Conservation (phyloP, 176 grass and related monocot species). For the Carex myosuroides region DNA sequence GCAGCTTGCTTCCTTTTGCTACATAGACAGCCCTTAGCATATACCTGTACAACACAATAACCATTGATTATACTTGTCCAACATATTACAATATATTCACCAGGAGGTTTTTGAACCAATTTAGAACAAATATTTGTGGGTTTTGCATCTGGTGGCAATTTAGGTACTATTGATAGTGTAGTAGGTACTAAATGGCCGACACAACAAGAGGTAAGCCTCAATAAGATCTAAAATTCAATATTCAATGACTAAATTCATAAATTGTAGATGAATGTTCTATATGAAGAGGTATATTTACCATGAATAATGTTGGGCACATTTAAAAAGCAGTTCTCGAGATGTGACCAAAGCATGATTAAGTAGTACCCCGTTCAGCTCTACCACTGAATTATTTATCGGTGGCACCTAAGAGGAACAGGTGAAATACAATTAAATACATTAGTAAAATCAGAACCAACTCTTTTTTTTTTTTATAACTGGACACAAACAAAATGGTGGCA, state of each 20-base stretch:
- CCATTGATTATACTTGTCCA: neutral
- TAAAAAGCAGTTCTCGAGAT: slow-evolving; percentile 67
- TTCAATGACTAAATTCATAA: slow-evolving; percentile 1
- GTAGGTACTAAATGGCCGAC: neutral
- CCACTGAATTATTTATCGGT: slow-evolving; percentile 51
- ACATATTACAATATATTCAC: neutral
- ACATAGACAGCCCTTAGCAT: slow-evolving; percentile 66
- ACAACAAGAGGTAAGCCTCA: neutral
- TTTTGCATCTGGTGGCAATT: neutral
- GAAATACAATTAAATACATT: neutral
- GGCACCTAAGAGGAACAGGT: slow-evolving; percentile 42
- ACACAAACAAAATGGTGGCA: neutral
- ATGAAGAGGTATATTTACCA: slow-evolving; percentile 38
- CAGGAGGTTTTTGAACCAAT: neutral
- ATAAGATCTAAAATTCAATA: neutral
- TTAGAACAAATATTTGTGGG: neutral
- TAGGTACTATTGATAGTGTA: neutral
- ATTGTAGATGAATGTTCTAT: neutral
- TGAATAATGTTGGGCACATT: slow-evolving; percentile 89
- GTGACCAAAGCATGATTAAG: slow-evolving; percentile 88
- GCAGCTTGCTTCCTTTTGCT: slow-evolving; percentile 68
- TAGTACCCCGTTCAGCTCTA: slow-evolving; percentile 83
- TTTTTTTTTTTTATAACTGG: neutral
- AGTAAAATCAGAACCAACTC: neutral
- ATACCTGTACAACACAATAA: slow-evolving; percentile 46